Base-by-base conservation (phyloP, 768 basidiomycete species). In the Amylocystis lapponica region DNA sequence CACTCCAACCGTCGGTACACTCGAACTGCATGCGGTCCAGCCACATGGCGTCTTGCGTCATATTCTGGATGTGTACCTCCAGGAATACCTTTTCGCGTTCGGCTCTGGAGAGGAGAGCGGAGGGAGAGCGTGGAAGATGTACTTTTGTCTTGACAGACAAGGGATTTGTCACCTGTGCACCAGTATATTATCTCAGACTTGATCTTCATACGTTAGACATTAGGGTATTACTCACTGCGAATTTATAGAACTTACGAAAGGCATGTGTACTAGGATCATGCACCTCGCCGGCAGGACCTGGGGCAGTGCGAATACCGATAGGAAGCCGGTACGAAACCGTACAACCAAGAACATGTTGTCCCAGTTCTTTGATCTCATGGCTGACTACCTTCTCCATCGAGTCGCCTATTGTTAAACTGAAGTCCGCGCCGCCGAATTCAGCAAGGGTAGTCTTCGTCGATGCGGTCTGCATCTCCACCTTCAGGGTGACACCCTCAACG, bases 101-200 rank as follows among this genome's bases (percentile, higher is more conserved):
- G 3, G 61, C 35, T 3, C 74, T 61, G 5, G 79, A 75, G 22
- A 93, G 66, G 10, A 79, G 49, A 2, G 90, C 82, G 17, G 85
- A 77, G 1, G 90, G 83, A 0, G 87, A 83, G 39, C 74, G 76
- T 1, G 88, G 76, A 2, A 70, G 56, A 59, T 96, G 89, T 0
- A 95, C 89, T 61, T 94, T 94, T 12, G 93, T 96, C 65, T 95
- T 95, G 45, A 97, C 93, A 0, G 90, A 90, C 12, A 97, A 68
- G 1, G 94, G 94, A 52, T 95, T 94, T n/a, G 83, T 85, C 20
- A 93, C 91, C 90, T 95, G 51, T 13, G 20, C 8, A 27, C 8
- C 19, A 33, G 0, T n/a, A n/a, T n/a, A n/a, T n/a, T n/a, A n/a
- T n/a, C n/a, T 4, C 6, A 10, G 14, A 23, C 34, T 21, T 39